These are phyloP conservation scores for Agarophyton chilense DNA, from an alignment of 23 red algal species.

Conservation along the genomic window DNA sequence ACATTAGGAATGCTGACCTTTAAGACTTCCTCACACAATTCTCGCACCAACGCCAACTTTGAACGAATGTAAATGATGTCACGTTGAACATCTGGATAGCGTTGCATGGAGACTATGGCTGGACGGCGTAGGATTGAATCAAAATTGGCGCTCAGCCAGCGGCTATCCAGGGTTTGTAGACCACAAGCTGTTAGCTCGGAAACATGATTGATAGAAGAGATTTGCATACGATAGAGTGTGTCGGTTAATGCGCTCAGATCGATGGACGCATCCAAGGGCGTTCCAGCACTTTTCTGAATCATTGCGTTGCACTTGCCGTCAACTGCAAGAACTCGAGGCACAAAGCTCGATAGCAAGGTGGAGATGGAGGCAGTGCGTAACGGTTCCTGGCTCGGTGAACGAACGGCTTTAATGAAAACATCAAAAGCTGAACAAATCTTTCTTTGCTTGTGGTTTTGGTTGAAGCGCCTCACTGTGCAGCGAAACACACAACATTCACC, in stretches of 20 bases:
- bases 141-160: conserved; percentile 4
- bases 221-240: not conserved
- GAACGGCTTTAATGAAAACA: not conserved
- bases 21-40: not conserved
- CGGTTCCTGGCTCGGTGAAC: not conserved
- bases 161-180: not conserved
- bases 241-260: not conserved
- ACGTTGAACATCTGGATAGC: not conserved
- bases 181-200: not conserved
- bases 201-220: not conserved
- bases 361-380: not conserved
- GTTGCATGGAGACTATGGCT: not conserved
- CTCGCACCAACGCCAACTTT: not conserved
- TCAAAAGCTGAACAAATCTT: not conserved
- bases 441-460: not conserved
- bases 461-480: not conserved
- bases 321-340: not conserved
- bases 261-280: not conserved
- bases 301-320: not conserved
- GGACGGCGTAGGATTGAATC: not conserved
- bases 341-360: not conserved
- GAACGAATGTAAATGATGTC: not conserved
- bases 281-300: not conserved
- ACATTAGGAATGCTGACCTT: not conserved
- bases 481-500: not conserved